Base-by-base conservation (phyloP, 768 basidiomycete genomes). In the Austroboletus eburneus region DNA sequence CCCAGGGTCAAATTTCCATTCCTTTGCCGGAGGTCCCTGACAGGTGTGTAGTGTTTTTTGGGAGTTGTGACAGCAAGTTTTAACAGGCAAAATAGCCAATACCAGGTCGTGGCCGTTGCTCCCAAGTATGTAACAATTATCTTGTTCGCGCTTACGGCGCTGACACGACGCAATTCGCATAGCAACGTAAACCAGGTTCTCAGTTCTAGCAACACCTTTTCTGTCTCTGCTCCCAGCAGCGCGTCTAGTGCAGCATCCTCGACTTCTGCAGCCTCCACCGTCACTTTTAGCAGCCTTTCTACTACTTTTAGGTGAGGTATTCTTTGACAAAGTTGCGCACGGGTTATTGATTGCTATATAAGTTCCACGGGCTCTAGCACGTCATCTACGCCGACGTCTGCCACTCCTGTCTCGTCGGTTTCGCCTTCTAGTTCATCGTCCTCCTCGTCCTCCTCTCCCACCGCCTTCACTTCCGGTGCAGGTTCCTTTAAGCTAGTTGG, bases 111-210 rank as follows among this genome's bases (percentile, higher is more conserved):
- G 45, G 72, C 77, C 1, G 68, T 80, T 8, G 66, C 74, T 45
- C 51, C 69, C 33, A 69, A 69, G 72, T 73, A 50, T 33, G 62
- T 12, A 12, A 5, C 27, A 10, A 1, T 36, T 43, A 38, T 32
- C 14, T 2, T 23, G 0, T 48, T 44, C 36, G 9, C 5, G 1
- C 7, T 34, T 3, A 13, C 30, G 20, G 9, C n/a, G 10, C n/a
- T 51, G 29, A 45, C 21, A 4, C 20, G 3, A 24, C 8, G 22
- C 0, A 2, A 14, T 51, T 25, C 1, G 5, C n/a, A 1, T 39
- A 72, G 69, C 35, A 63, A 85, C 57, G 65, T 78, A 54, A 72
- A 61, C 59, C n/a, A 69, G 0, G 63, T 80, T 7, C 78, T 68
- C 47, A 63, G 74, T 4, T 30, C 54, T 21, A 72, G 68, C 4